Percentiles rank a stretch among this genome's conserved stretches.
Evolutionary conservation across 192 early-diverging fungal species (phyloP).

Genomic region (Entomortierella beljakovae): DNA sequence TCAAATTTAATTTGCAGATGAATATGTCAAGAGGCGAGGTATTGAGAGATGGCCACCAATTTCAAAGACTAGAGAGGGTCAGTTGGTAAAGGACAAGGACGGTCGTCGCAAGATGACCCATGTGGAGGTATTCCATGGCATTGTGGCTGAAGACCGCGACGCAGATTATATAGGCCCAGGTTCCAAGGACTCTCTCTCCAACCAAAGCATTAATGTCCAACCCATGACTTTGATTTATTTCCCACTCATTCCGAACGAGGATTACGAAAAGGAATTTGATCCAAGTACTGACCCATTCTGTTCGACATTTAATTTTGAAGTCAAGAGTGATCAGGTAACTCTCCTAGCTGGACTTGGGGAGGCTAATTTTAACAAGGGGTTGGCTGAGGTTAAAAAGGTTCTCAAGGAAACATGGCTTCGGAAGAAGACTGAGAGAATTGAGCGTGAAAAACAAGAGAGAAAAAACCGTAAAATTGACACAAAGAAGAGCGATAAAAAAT

Average conservation of each 20-base stretch:
- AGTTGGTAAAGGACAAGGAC: slow-evolving; percentile 37
- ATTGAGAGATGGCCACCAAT: slow-evolving; percentile 68
- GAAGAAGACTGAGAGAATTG: slow-evolving; percentile 41
- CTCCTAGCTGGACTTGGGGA: slow-evolving; percentile 68
- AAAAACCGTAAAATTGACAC: slow-evolving; percentile 1
- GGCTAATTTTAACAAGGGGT: slow-evolving; percentile 50
- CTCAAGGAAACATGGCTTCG: slow-evolving; percentile 52
- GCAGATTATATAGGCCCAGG: slow-evolving; percentile 45
- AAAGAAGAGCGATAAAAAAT: neutral
- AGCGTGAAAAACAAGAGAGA: slow-evolving; percentile 32
- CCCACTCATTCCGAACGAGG: slow-evolving; percentile 70
- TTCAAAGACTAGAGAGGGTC: slow-evolving; percentile 40
- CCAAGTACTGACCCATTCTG: slow-evolving; percentile 73
- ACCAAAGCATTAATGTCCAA: slow-evolving; percentile 12
- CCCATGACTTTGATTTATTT: slow-evolving; percentile 70
- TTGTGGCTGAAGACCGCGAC: slow-evolving; percentile 54
- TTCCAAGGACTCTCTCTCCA: neutral
- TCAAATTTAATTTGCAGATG: slow-evolving; percentile 51
- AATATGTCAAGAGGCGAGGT: slow-evolving; percentile 68
- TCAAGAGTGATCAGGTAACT: slow-evolving; percentile 73
- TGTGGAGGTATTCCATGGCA: slow-evolving; percentile 50
- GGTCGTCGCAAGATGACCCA: slow-evolving; percentile 63
- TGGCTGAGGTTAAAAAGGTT: slow-evolving; percentile 45
- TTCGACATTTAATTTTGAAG: slow-evolving; percentile 76
- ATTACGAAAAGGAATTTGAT: slow-evolving; percentile 69